Conservation (phyloP, 2,329 filamentous ascomycete genomes). For the Neurospora sp. region DNA sequence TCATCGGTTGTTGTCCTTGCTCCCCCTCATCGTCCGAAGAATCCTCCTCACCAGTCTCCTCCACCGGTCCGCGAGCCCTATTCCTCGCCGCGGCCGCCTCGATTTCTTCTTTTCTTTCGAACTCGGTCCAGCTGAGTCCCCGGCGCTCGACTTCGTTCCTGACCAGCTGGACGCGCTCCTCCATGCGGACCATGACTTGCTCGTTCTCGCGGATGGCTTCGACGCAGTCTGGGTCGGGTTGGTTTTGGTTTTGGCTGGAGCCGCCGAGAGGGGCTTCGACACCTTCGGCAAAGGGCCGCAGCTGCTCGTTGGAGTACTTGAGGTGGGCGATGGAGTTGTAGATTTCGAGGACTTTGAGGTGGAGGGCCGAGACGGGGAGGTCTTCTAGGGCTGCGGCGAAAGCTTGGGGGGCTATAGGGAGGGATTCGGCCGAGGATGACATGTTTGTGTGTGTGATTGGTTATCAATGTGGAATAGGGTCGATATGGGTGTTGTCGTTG, state of each 20-base stretch:
- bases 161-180: slow-evolving; percentile 53
- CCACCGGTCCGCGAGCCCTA: not conserved
- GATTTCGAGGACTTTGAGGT: slow-evolving; percentile 66
- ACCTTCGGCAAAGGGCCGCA: slow-evolving; percentile 56
- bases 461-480: not conserved
- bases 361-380: slow-evolving; percentile 55
- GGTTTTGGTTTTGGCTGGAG: slow-evolving; percentile 15
- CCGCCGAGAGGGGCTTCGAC: slow-evolving; percentile 23
- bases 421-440: slow-evolving; percentile 43
- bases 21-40: not conserved
- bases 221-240: slow-evolving; percentile 58
- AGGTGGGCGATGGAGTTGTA: slow-evolving; percentile 67
- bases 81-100: slow-evolving; percentile 22
- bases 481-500: not conserved
- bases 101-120: slow-evolving; percentile 36
- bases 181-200: slow-evolving; percentile 56
- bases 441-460: too few species aligned
- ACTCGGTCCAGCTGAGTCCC: slow-evolving; percentile 47
- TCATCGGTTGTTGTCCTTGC: not conserved
- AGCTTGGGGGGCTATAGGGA: slow-evolving; percentile 49
- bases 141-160: slow-evolving; percentile 52
- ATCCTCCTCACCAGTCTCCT: not conserved
- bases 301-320: slow-evolving; percentile 62
- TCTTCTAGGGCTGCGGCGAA: slow-evolving; percentile 59
- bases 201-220: slow-evolving; percentile 68